Conservation (phyloP, 192 early-diverging fungal species). For the Allomyces macrogynus region DNA sequence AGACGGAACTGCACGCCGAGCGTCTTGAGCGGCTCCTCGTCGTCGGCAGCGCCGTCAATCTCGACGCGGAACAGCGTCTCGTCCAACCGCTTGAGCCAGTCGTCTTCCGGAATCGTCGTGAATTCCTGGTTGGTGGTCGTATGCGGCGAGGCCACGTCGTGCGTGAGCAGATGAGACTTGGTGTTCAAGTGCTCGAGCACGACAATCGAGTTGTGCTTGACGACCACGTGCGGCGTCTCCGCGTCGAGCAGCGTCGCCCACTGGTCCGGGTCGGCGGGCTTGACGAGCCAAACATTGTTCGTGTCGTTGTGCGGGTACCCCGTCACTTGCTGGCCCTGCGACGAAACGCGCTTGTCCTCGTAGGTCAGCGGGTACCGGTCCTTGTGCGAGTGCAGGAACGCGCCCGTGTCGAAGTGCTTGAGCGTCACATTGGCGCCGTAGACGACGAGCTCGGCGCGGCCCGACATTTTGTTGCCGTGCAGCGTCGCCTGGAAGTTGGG, state of each 20-base stretch:
- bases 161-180: slow-evolving; percentile 31
- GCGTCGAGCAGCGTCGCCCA: slow-evolving; percentile 14
- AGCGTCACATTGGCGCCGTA: slow-evolving; percentile 64
- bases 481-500: slow-evolving; percentile 70
- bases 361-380: slow-evolving; percentile 72
- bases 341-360: slow-evolving; percentile 74
- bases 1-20: slow-evolving; percentile 46
- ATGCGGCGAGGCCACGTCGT: slow-evolving; percentile 36
- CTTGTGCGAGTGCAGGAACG: slow-evolving; percentile 58
- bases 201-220: slow-evolving; percentile 56
- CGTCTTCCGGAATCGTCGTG: slow-evolving; percentile 37
- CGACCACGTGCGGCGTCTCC: slow-evolving; percentile 23
- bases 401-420: slow-evolving; percentile 51
- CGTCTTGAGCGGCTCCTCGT: slow-evolving; percentile 27
- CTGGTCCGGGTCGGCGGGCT: slow-evolving; percentile 11
- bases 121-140: slow-evolving; percentile 46
- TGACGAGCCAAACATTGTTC: slow-evolving; percentile 60
- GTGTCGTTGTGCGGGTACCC: slow-evolving; percentile 59
- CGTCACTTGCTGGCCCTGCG: slow-evolving; percentile 63
- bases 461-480: slow-evolving; percentile 43
- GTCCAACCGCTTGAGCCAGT: slow-evolving; percentile 38
- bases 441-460: slow-evolving; percentile 30
- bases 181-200: slow-evolving; percentile 49
- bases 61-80: slow-evolving; percentile 42
- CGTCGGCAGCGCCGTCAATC: slow-evolving; percentile 17